Base-by-base conservation (phyloP, 1,284 basidiomycete genomes). In the Trichosporon faecale region DNA sequence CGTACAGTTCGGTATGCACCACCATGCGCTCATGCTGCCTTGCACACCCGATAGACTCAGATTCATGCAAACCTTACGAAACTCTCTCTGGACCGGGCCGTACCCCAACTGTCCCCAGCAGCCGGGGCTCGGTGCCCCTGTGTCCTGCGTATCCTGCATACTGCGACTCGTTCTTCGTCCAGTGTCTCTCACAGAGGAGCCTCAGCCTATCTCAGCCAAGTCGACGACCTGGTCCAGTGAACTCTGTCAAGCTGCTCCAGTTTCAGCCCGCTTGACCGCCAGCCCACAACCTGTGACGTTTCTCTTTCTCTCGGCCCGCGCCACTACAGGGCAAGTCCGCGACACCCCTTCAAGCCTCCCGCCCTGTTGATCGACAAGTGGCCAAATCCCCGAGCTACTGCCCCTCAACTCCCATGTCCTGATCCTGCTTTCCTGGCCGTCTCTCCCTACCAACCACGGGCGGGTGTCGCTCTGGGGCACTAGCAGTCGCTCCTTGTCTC, bases 341-440 rank as follows among this genome's bases (percentile, higher is more conserved):
- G 27, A 61, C 57, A 61, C 57, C 57, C 57, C 57, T 61, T 61
- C 57, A 61, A 61, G 57, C 57, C 57, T 61, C 57, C 57, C 57
- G 57, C 57, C 57, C 57, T 61, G 29, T 52, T 61, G 57, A 61
- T 61, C 57, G 57, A 61, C 57, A 61, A 18, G 27, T 31, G 29
- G 57, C 57, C 57, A 61, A 61, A 61, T 61, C 57, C 57, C 57
- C 57, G 57, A 61, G 57, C 57, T 61, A 29, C 27, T 61, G 27
- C 57, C 57, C 52, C 29, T 61, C 57, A 31, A 11, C 29, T 21
- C 57, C 57, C 29, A 9, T 29, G 31, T 31, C 57, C 27, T 31
- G 57, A 61, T n/a, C 57, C 29, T n/a, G 16, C 57, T 31, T 23
- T 61, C 18, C 57, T 61, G 57, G 21, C 27, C 29, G 14, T 5